Evolutionary conservation across 805 yeast species (phyloP).

Genomic region (Maudiozyma saulgeensis): DNA sequence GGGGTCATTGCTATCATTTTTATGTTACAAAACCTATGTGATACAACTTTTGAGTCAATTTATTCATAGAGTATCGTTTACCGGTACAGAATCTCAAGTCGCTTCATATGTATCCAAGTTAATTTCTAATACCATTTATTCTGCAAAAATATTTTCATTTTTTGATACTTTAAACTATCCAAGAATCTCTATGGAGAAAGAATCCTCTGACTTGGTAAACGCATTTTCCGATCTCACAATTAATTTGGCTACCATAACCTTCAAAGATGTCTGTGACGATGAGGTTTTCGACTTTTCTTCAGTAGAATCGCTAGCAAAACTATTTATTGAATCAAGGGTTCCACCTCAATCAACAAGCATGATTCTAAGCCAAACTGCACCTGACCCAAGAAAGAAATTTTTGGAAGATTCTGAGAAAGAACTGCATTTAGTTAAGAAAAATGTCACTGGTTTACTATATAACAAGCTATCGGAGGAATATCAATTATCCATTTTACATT

Average conservation of each 20-base stretch:
- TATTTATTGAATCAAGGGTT: slow-evolving; percentile 13
- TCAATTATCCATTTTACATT: slow-evolving; percentile 56
- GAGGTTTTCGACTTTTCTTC: slow-evolving; percentile 36
- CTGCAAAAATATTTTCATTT: slow-evolving; percentile 59
- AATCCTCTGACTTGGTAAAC: slow-evolving; percentile 6
- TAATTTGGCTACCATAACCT: slow-evolving; percentile 34
- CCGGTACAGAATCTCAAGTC: slow-evolving; percentile 38
- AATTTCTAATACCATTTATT: slow-evolving; percentile 44
- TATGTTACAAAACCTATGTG: slow-evolving; percentile 49
- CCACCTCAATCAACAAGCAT: not conserved
- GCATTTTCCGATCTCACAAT: slow-evolving; percentile 32
- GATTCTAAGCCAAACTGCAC: not conserved
- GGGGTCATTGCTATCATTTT: slow-evolving; percentile 51
- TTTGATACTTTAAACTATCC: slow-evolving; percentile 60
- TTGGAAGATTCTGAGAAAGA: slow-evolving; percentile 11
- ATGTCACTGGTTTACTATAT: slow-evolving; percentile 39
- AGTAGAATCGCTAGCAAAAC: slow-evolving; percentile 29
- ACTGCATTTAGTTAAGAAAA: slow-evolving; percentile 8
- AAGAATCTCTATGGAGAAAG: slow-evolving; percentile 31
- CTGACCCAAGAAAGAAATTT: not conserved
- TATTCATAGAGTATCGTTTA: slow-evolving; percentile 48
- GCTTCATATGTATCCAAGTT: slow-evolving; percentile 40
- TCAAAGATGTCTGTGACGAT: slow-evolving; percentile 21
- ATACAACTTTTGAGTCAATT: slow-evolving; percentile 64
- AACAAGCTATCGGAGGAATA: slow-evolving; percentile 38